Evolutionary conservation across 2,329 filamentous ascomycete species (phyloP).

Genomic region (Botryotinia calthae): DNA sequence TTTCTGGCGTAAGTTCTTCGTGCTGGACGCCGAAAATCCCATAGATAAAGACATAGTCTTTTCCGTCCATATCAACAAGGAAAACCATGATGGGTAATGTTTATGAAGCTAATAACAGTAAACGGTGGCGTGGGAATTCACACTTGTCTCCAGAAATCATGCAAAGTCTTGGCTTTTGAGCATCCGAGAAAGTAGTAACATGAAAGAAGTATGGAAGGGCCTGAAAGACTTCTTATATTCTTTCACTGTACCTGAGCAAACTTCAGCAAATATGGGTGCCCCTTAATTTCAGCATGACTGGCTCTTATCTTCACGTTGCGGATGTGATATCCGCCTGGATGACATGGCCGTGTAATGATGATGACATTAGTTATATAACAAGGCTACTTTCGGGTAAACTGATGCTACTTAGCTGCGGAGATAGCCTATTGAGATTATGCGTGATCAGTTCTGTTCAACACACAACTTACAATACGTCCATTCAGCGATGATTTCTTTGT

Average conservation of each 20-base stretch:
- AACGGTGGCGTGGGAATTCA: not conserved
- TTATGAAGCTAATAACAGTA: not conserved
- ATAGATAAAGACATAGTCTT: slow-evolving; percentile 24
- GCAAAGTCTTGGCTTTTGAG: not conserved
- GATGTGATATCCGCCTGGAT: not conserved
- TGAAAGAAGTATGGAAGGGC: not conserved
- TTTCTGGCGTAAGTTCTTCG: slow-evolving; percentile 19
- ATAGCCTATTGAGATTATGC: not conserved
- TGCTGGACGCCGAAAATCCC: slow-evolving; percentile 27
- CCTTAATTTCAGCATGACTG: not conserved
- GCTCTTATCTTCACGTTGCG: not conserved
- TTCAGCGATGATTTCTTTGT: too few relatives aligned
- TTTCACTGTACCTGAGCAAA: not conserved
- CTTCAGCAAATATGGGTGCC: not conserved
- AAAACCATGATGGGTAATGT: slow-evolving; percentile 25
- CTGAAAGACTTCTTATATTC: not conserved
- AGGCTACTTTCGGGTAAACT: not conserved
- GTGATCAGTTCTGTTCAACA: not conserved
- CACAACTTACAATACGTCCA: not conserved
- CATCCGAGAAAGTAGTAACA: not conserved
- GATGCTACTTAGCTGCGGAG: not conserved
- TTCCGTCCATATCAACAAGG: slow-evolving; percentile 20
- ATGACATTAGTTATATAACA: not conserved
- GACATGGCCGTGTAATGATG: not conserved
- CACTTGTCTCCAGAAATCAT: not conserved